Conservation (phyloP, 352 stramenopile genomes). For the Phytophthora uliginosa region DNA sequence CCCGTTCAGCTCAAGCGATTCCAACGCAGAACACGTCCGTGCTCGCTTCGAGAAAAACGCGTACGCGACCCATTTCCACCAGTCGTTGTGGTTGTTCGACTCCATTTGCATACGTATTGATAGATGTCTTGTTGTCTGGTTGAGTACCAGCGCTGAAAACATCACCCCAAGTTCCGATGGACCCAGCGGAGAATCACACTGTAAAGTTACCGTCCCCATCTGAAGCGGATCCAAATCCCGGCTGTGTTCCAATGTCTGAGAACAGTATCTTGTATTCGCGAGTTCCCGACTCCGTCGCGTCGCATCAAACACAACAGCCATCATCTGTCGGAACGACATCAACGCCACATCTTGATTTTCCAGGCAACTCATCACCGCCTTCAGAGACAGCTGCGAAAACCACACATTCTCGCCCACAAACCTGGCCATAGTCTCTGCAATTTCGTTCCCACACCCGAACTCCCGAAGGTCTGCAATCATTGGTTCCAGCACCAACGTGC, state of each 20-base stretch:
- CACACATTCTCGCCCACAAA: slow-evolving; percentile 31
- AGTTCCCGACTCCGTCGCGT: slow-evolving; percentile 26
- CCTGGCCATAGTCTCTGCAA: slow-evolving; percentile 23
- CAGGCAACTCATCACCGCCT: neutral
- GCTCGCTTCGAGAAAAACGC: slow-evolving; percentile 30
- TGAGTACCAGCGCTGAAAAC: slow-evolving; percentile 23
- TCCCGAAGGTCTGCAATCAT: slow-evolving; percentile 21
- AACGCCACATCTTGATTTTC: neutral
- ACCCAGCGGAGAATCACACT: slow-evolving; percentile 10
- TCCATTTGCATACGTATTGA: slow-evolving; percentile 10
- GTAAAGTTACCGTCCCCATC: slow-evolving; percentile 11
- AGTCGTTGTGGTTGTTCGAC: slow-evolving; percentile 7
- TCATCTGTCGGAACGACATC: slow-evolving; percentile 29
- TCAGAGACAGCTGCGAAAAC: slow-evolving; percentile 19
- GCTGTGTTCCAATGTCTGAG: neutral
- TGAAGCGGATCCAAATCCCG: slow-evolving; percentile 6
- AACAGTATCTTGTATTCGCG: slow-evolving; percentile 23
- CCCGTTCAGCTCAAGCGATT: slow-evolving; percentile 11
- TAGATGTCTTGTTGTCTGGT: slow-evolving; percentile 21
- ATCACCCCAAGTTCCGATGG: slow-evolving; percentile 12
- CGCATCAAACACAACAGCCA: slow-evolving; percentile 23
- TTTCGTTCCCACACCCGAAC: slow-evolving; percentile 12
- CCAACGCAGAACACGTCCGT: slow-evolving; percentile 10
- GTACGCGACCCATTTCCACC: slow-evolving; percentile 33
- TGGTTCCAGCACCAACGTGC: slow-evolving; percentile 26